Evolutionary conservation across 2,329 filamentous ascomycete species (phyloP), one percentile per base, ranked within the genome.

Genomic region (Penicillium sclerotiorum): DNA sequence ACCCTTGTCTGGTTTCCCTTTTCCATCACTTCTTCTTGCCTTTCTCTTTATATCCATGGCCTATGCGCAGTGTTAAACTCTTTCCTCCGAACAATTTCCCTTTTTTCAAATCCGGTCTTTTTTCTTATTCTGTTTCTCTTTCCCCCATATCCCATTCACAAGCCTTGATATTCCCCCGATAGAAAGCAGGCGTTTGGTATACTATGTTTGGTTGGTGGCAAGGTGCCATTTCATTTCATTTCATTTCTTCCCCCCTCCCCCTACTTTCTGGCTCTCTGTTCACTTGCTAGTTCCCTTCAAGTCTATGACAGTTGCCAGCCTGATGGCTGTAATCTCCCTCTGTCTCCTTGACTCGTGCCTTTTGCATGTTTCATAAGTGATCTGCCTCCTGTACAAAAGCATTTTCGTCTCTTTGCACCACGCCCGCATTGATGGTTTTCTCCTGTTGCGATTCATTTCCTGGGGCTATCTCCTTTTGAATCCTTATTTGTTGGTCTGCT

Each of bases 131-230:
- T 67, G 53, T 59, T 59, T 59, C 53, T 51, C 55, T 60, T 59
- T 45, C 45, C 47, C 50, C 41, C 43, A 36, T 30, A 50, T 48
- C 42, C 57, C 40, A 55, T 59, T 64, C 48, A 53, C 49, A 56
- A 43, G 49, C 44, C 46, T 61, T 55, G 61, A 61, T 68, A 70
- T 71, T 68, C 67, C 55, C 65, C 62, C 62, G 54, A 72, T 71
- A 70, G 66, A 70, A 66, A 62, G 58, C 59, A 56, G 66, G 68
- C 66, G 70, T 70, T 65, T 60, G 63, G 65, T 67, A 62, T 69
- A 60, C 56, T 64, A 55, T 58, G 51, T 50, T 48, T 47, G 58
- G 60, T 47, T 53, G 66, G 66, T 63, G 62, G 63, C 54, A 59
- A 45, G 66, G 68, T 64, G 66, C 15, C 66, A 62, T 61, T 51